phyloP scores from a whole-genome alignment of 805 yeast species.

The Hanseniaspora valbyensis region DNA sequence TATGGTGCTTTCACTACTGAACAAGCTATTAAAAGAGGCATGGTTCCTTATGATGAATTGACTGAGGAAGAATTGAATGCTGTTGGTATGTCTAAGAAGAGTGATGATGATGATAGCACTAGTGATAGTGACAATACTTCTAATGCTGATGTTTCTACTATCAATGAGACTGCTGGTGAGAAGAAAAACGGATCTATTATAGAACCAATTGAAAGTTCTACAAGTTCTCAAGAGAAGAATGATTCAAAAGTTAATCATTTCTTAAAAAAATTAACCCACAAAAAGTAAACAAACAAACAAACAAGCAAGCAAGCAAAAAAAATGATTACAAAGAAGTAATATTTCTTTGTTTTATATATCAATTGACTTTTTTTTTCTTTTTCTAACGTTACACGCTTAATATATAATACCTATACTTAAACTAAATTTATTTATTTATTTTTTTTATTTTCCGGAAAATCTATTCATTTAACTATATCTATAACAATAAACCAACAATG shows the following conservation, averaged over 20 bases:
- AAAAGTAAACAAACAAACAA: too few species aligned
- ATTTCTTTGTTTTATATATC: not conserved
- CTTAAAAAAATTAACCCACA: too few species aligned
- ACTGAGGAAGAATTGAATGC: constrained; percentile 15
- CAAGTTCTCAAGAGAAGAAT: too few species aligned
- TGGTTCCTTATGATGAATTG: constrained; percentile 29
- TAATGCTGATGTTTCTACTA: too few species aligned
- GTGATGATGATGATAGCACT: constrained; percentile 8
- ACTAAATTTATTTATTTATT: not conserved
- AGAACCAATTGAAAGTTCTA: too few species aligned
- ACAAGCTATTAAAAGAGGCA: constrained; percentile 27
- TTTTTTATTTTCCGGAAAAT: not conserved
- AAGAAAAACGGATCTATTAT: too few species aligned
- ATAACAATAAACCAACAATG: constrained; percentile 1
- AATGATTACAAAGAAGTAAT: not conserved
- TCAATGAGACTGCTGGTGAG: too few species aligned
- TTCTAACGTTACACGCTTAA: not conserved
- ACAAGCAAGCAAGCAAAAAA: too few species aligned
- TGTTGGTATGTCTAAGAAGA: constrained; percentile 14
- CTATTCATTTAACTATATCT: not conserved
- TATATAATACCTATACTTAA: not conserved
- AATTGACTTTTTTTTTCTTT: not conserved
- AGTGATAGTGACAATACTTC: too few species aligned
- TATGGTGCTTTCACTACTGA: constrained; percentile 32
- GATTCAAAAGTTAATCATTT: too few species aligned